A percentile compares a stretch with the other conserved stretches of the same genome.
Evolutionary conservation across 176 grass and related monocot genomes (phyloP).

Genomic region (Musa itinerans): DNA sequence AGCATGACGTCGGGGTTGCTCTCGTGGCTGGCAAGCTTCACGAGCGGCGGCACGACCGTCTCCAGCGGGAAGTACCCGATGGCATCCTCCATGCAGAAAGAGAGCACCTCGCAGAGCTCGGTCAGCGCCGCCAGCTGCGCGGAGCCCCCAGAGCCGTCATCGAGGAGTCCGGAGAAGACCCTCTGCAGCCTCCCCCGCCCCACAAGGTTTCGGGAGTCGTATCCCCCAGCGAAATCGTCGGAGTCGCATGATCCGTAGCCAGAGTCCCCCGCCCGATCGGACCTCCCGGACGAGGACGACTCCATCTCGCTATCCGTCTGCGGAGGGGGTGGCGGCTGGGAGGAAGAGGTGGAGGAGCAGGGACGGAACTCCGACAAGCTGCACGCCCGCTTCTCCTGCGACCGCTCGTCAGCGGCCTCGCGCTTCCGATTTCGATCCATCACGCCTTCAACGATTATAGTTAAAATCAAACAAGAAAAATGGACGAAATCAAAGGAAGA

Average conservation of each 20-base stretch:
- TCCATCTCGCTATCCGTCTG: constrained; percentile 46
- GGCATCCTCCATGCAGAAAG: constrained; percentile 69
- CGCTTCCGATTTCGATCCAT: constrained; percentile 97
- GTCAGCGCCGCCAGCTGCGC: constrained; percentile 40
- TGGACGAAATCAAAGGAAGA: background rate
- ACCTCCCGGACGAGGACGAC: constrained; percentile 38
- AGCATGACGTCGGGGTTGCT: constrained; percentile 56
- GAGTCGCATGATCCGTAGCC: constrained; percentile 53
- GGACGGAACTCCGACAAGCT: constrained; percentile 32
- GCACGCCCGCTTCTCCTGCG: constrained; percentile 88
- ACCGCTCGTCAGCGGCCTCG: constrained; percentile 44
- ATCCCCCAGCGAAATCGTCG: constrained; percentile 16
- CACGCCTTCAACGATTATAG: background rate
- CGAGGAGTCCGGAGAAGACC: constrained; percentile 50
- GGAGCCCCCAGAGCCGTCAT: constrained; percentile 30
- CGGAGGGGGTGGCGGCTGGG: constrained; percentile 1
- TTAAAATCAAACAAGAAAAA: background rate
- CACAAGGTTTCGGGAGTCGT: constrained; percentile 9
- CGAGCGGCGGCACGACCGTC: constrained; percentile 48
- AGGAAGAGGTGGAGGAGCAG: background rate
- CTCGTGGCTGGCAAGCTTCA: constrained; percentile 34
- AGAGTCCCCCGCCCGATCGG: constrained; percentile 33
- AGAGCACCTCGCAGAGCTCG: constrained; percentile 89
- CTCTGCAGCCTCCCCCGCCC: constrained; percentile 34
- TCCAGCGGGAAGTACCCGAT: constrained; percentile 50